Percentiles rank a stretch among this genome's conserved stretches.
phyloP scores from a whole-genome alignment of 1,139 yeast species.

The Geotrichum citri-aurantii region DNA sequence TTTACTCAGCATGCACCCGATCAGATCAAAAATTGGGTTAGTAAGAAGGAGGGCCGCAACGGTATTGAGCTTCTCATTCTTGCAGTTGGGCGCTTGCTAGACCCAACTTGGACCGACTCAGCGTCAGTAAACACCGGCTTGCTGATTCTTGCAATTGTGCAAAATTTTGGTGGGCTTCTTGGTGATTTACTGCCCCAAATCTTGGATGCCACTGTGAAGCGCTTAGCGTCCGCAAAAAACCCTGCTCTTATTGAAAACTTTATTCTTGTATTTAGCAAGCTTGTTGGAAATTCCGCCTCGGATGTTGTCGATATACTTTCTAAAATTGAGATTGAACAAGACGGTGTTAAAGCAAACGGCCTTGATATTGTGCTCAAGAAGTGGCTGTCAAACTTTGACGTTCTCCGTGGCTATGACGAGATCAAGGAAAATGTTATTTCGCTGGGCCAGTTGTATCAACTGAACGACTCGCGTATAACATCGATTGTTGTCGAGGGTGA shows the following conservation, averaged over 20 bases:
- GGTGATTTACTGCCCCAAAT: conserved; percentile 54
- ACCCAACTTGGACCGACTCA: conserved; percentile 67
- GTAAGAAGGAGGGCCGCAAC: conserved; percentile 39
- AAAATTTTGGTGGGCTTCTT: conserved; percentile 49
- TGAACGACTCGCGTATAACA: conserved; percentile 51
- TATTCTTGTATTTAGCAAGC: conserved; percentile 67
- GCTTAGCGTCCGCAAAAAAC: conserved; percentile 61
- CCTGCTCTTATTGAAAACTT: conserved; percentile 71
- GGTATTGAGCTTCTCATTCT: conserved; percentile 45
- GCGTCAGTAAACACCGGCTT: conserved; percentile 63
- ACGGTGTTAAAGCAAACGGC: conserved; percentile 31
- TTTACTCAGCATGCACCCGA: conserved; percentile 49
- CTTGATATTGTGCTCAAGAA: conserved; percentile 53
- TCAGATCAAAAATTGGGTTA: conserved; percentile 40
- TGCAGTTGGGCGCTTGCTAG: conserved; percentile 42
- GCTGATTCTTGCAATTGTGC: conserved; percentile 44
- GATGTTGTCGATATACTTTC: conserved; percentile 58
- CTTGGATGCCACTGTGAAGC: conserved; percentile 63
- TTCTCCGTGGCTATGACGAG: conserved; percentile 70
- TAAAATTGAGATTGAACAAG: conserved; percentile 29
- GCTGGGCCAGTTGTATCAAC: conserved; percentile 54
- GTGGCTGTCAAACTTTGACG: conserved; percentile 81
- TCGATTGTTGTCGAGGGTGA: conserved; percentile 69
- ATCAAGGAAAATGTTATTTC: conserved; percentile 70
- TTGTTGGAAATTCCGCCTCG: conserved; percentile 55